Evolutionary conservation across 2,329 filamentous ascomycete genomes (phyloP).

Genomic region (Claviceps pazoutovae): DNA sequence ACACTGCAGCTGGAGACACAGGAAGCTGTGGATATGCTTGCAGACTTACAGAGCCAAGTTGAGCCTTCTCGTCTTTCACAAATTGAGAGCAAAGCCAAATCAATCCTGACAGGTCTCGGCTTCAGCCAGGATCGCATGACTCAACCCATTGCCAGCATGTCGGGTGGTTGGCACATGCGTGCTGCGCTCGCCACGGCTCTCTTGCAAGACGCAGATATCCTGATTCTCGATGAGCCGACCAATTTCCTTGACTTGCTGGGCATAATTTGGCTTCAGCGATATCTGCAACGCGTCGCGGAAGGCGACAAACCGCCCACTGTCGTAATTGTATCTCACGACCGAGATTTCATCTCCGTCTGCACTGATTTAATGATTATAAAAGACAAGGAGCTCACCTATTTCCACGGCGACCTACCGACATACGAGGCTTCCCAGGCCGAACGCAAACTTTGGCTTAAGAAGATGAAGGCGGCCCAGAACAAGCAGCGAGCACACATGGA

Average conservation of each 20-base stretch:
- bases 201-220: constrained; percentile 59
- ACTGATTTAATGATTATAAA: constrained; percentile 66
- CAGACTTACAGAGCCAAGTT: constrained; percentile 52
- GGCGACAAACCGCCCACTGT: constrained; percentile 46
- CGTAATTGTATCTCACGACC: constrained; percentile 71
- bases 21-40: constrained; percentile 54
- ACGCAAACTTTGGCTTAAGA: constrained; percentile 51
- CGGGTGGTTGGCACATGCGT: constrained; percentile 66
- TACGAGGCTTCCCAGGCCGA: constrained; percentile 58
- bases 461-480: constrained; percentile 73
- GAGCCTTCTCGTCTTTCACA: constrained; percentile 51
- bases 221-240: constrained; percentile 77
- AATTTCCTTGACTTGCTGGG: constrained; percentile 75
- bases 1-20: constrained; percentile 51
- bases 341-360: constrained; percentile 64
- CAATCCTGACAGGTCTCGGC: constrained; percentile 54
- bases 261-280: constrained; percentile 71
- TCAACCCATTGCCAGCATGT: constrained; percentile 49
- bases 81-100: constrained; percentile 51
- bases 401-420: constrained; percentile 58
- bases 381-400: constrained; percentile 57
- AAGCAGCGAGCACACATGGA: constrained; percentile 70
- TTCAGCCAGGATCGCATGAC: constrained; percentile 50
- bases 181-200: constrained; percentile 51
- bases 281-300: constrained; percentile 46